Base-by-base conservation (phyloP, 2,329 filamentous ascomycete genomes). In the Exophiala viscosa region DNA sequence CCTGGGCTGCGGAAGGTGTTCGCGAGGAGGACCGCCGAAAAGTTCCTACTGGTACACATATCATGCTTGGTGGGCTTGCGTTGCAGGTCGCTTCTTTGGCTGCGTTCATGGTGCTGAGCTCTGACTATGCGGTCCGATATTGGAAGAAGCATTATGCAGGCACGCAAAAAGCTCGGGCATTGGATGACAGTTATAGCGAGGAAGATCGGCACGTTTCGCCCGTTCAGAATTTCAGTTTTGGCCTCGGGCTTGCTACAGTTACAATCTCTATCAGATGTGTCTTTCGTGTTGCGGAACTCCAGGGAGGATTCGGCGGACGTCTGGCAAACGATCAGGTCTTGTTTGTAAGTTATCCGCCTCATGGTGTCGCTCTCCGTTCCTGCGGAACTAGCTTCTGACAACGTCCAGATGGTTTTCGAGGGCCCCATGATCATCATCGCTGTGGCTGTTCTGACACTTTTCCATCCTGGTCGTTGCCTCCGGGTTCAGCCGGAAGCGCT, bases 41-140 rank as follows among this genome's bases (percentile, higher is more conserved):
- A 11, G 57, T 69, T 1, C 52, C 60, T 15, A 59, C 63, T 0
- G 84, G 82, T n/a, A 75, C 78, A 56, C 71, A 85, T 63, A 78
- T 86, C 68, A 84, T 83, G 76, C 74, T 87, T 14, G 81, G 81
- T 85, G 84, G 84, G 48, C 51, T 59, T 35, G 4, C 71, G 85
- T 33, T 58, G 74, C 38, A 65, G 76, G 56, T 55, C 6, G 34
- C 48, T 4, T 52, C 54, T 10, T 71, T 86, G 31, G 58, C 74
- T 34, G 64, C 76, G 50, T 87, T 86, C 72, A 76, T 54, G 11
- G 59, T 64, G 35, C 74, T 63, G 5, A 65, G 15, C 46, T 39
- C 5, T 65, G 20, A 40, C n/a, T 40, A 15, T 18, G 38, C n/a
- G 2, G 8, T 14, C 38, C 14, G 13, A 17, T n/a, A 15, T 17